A percentile compares a stretch with the other conserved stretches of the same genome.
phyloP scores from a whole-genome alignment of 192 early-diverging fungal genomes.

The Oehlia diaphana region DNA sequence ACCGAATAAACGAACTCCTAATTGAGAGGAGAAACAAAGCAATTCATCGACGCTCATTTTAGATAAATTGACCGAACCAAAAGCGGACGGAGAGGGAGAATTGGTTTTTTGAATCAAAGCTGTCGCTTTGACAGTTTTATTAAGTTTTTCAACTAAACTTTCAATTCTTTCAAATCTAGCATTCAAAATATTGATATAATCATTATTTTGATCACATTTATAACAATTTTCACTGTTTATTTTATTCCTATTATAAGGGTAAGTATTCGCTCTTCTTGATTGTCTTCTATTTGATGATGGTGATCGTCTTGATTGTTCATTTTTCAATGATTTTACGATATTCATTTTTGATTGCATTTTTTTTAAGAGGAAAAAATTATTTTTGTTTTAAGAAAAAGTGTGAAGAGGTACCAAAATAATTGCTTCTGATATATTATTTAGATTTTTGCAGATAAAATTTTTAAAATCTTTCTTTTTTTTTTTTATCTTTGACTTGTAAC shows the following conservation, averaged over 20 bases:
- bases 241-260: neutral
- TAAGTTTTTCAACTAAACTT: neutral
- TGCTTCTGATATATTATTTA: too few relatives aligned
- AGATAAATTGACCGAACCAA: neutral
- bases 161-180: neutral
- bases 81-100: neutral
- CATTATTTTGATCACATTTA: neutral
- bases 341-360: neutral
- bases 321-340: neutral
- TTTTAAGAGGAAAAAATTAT: neutral
- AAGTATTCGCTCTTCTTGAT: neutral
- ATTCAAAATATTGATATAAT: neutral
- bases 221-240: neutral
- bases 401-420: too few relatives aligned
- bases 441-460: too few relatives aligned
- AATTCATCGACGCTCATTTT: neutral
- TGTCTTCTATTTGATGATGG: neutral
- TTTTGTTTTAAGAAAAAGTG: too few relatives aligned
- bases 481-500: too few relatives aligned
- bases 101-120: neutral
- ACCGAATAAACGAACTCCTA: neutral
- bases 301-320: neutral
- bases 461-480: too few relatives aligned
- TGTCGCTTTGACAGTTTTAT: neutral
- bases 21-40: neutral